phyloP scores from a whole-genome alignment of 768 basidiomycete species.

The Postia placenta region DNA sequence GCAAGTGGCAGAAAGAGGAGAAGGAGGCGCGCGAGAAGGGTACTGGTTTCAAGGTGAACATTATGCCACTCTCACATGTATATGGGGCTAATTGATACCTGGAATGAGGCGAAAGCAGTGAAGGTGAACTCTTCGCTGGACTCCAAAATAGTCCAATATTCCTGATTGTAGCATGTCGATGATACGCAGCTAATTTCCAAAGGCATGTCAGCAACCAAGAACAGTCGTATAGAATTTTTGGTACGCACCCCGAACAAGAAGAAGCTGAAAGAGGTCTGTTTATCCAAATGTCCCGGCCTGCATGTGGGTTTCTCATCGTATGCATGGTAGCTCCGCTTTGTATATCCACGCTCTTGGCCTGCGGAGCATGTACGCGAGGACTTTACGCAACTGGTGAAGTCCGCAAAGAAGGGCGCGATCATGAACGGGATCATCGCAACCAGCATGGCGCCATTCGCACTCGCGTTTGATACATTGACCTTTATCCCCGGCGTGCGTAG shows the following conservation, averaged over 20 bases:
- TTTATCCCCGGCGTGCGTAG: slow-evolving; percentile 3
- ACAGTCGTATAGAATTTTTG: slow-evolving; percentile 2
- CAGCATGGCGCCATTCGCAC: slow-evolving; percentile 3
- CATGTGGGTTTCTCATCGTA: too few species aligned
- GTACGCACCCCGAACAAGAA: slow-evolving; percentile 5
- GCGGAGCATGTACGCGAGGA: slow-evolving; percentile 2
- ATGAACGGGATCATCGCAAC: slow-evolving; percentile 3
- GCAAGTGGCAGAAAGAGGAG: slow-evolving; percentile 5
- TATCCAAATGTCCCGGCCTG: too few species aligned
- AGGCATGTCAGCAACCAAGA: slow-evolving; percentile 4
- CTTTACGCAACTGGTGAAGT: slow-evolving; percentile 2
- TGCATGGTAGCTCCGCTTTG: neutral
- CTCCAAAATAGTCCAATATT: neutral
- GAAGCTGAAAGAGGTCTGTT: slow-evolving; percentile 1
- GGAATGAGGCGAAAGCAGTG: slow-evolving; percentile 1
- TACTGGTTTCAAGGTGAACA: slow-evolving; percentile 10
- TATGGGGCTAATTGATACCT: too few species aligned
- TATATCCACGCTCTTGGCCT: slow-evolving; percentile 1
- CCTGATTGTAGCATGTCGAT: neutral
- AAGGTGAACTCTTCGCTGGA: too few species aligned
- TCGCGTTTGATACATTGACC: slow-evolving; percentile 2
- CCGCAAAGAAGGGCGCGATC: slow-evolving; percentile 6
- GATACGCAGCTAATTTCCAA: neutral
- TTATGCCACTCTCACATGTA: too few species aligned
- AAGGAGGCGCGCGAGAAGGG: slow-evolving; percentile 11